These are phyloP conservation scores for Tricholoma terreum DNA, from an alignment of 768 basidiomycete species.

Conservation along the genomic window DNA sequence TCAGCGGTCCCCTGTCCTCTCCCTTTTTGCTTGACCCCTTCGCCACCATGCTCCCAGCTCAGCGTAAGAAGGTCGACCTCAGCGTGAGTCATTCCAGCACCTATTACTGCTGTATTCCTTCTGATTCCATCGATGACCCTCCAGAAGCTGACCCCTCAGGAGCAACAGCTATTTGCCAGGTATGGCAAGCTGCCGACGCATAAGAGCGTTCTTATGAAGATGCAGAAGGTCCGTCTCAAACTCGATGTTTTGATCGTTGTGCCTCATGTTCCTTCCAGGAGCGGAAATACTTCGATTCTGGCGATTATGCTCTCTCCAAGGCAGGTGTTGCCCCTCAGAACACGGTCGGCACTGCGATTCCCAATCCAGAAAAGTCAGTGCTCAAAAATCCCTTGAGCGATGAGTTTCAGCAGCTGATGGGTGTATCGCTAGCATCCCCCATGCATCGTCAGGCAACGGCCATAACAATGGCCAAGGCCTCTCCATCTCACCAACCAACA, in stretches of 20 bases:
- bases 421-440: slow-evolving; percentile 68
- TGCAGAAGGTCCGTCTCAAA: slow-evolving; percentile 75
- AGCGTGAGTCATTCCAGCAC: slow-evolving; percentile 54
- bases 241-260: slow-evolving; percentile 11
- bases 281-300: slow-evolving; percentile 99
- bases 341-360: slow-evolving; percentile 92
- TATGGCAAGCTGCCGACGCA: slow-evolving; percentile 94
- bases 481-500: slow-evolving; percentile 74
- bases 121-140: slow-evolving; percentile 23
- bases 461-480: slow-evolving; percentile 51
- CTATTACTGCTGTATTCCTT: slow-evolving; percentile 4
- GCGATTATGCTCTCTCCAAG: slow-evolving; percentile 96
- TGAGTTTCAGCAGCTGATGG: not conserved
- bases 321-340: slow-evolving; percentile 88
- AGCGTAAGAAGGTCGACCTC: slow-evolving; percentile 92
- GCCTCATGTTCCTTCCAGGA: slow-evolving; percentile 52
- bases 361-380: slow-evolving; percentile 93
- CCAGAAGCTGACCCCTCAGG: slow-evolving; percentile 82
- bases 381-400: not conserved
- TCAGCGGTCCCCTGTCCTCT: slow-evolving; percentile 26
- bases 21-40: slow-evolving; percentile 14
- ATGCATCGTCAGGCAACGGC: slow-evolving; percentile 63
- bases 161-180: slow-evolving; percentile 89
- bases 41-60: slow-evolving; percentile 64
- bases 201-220: slow-evolving; percentile 91